These are phyloP conservation scores for Cornus florida DNA, from an alignment of 148 eudicot species.

Conservation along the genomic window DNA sequence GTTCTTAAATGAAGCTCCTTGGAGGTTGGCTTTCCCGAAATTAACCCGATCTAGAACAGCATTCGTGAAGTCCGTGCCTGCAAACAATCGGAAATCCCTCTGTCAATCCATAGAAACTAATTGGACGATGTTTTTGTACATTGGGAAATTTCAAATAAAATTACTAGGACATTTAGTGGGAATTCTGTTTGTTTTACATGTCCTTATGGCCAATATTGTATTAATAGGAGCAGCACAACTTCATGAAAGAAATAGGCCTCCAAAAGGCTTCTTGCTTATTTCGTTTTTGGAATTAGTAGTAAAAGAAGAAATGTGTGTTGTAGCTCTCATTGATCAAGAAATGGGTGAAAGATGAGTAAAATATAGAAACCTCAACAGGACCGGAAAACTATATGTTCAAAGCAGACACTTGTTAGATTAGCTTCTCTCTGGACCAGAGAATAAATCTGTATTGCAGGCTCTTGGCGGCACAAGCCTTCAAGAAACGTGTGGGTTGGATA, in stretches of 20 bases:
- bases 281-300: neutral
- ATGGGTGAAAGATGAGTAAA: neutral
- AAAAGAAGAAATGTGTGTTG: neutral
- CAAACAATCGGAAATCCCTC: neutral
- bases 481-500: neutral
- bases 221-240: neutral
- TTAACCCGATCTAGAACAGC: slow-evolving; percentile 87
- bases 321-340: neutral
- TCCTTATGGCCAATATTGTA: neutral
- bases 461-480: neutral
- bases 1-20: slow-evolving; percentile 73
- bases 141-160: neutral
- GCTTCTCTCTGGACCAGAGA: neutral
- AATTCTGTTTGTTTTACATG: neutral
- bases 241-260: neutral
- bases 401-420: neutral
- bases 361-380: neutral
- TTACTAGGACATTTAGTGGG: neutral
- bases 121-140: neutral
- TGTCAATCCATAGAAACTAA: neutral
- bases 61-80: slow-evolving; percentile 84
- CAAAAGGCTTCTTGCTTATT: neutral
- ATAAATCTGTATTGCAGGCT: slow-evolving; percentile 4
- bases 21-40: slow-evolving; percentile 69
- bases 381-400: neutral